These are phyloP conservation scores for Acephala macrosclerotiorum DNA, from an alignment of 2,329 filamentous ascomycete species.

Conservation along the genomic window DNA sequence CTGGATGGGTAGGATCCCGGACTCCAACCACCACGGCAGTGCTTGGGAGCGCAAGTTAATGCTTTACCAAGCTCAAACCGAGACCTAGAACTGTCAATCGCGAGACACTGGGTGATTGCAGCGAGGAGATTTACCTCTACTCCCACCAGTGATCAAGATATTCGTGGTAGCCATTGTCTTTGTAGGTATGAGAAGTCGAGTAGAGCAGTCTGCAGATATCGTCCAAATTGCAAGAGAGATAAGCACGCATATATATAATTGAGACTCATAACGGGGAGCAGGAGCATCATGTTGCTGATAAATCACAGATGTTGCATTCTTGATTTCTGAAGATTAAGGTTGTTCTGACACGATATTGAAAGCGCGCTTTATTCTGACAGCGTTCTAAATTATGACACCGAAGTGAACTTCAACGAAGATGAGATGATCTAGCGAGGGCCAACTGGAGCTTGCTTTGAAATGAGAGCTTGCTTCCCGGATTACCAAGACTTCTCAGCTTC, in stretches of 20 bases:
- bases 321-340: not conserved
- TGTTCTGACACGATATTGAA: not conserved
- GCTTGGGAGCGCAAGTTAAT: conserved; percentile 46
- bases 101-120: not conserved
- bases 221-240: not conserved
- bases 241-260: not conserved
- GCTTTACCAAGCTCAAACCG: conserved; percentile 37
- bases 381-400: not conserved
- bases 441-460: not conserved
- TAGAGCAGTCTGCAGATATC: not conserved
- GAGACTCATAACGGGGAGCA: not conserved
- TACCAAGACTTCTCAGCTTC: not conserved
- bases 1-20: conserved; percentile 39
- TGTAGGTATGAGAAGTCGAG: not conserved
- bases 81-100: not conserved
- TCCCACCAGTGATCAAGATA: not conserved
- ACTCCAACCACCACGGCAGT: conserved; percentile 48
- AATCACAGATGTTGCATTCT: not conserved
- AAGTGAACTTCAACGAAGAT: not conserved
- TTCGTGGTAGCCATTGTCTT: not conserved
- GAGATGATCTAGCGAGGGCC: not conserved
- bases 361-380: not conserved
- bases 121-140: not conserved
- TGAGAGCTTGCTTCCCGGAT: not conserved
- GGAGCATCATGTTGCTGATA: not conserved